A percentile compares a stretch with the other conserved stretches of the same genome.
Evolutionary conservation across 2,329 filamentous ascomycete genomes (phyloP).

Genomic region (Claviceps quebecensis): DNA sequence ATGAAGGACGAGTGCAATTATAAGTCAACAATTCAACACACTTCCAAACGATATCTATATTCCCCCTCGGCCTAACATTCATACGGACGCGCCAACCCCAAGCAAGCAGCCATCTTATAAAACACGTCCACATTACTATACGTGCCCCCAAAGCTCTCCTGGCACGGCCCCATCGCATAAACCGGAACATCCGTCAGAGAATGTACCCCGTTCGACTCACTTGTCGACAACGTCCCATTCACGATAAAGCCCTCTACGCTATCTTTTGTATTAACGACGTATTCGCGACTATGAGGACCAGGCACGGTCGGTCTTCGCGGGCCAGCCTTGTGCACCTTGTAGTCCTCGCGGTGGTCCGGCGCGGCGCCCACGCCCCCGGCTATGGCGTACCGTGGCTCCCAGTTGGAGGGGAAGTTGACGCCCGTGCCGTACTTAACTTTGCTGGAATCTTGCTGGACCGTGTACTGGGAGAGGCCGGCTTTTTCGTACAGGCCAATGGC

Average conservation of each 20-base stretch:
- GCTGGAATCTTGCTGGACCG: conserved; percentile 28
- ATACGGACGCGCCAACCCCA: conserved; percentile 34
- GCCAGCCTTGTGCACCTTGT: conserved; percentile 52
- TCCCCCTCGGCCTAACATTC: not conserved
- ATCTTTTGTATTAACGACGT: conserved; percentile 51
- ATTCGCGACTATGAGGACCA: conserved; percentile 44
- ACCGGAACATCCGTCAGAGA: conserved; percentile 67
- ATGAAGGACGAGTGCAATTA: no score
- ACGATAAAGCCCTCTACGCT: conserved; percentile 52
- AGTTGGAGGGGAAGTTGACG: conserved; percentile 66
- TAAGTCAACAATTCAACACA: no score
- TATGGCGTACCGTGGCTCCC: conserved; percentile 73
- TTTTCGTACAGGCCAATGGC: conserved; percentile 62
- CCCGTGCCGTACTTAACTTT: conserved; percentile 58
- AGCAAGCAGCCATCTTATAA: conserved; percentile 56
- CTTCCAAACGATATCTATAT: not conserved
- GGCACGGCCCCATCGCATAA: conserved; percentile 66
- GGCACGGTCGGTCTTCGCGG: conserved; percentile 47
- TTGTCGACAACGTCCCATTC: conserved; percentile 59
- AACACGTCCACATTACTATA: conserved; percentile 62
- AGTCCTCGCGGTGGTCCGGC: conserved; percentile 67
- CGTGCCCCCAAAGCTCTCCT: conserved; percentile 59
- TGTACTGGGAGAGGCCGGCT: conserved; percentile 69
- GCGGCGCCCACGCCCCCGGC: conserved; percentile 57
- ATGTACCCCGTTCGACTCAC: conserved; percentile 57